A percentile compares a stretch with the other conserved stretches of the same genome.
Evolutionary conservation across 768 basidiomycete species (phyloP).

Genomic region (Agaricus sinodeliciosus): DNA sequence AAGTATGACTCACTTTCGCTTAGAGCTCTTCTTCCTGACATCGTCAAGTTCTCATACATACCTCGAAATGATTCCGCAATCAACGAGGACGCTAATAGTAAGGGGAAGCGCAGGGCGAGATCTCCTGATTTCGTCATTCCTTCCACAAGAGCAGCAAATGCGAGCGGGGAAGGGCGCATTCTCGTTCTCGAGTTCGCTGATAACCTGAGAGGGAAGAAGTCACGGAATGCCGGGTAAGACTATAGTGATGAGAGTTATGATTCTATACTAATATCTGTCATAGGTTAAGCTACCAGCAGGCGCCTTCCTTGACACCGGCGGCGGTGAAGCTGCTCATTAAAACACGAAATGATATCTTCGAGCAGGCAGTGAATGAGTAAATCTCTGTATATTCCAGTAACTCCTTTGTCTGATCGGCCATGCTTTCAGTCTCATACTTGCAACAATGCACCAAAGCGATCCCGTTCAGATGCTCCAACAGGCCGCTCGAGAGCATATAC

Average conservation of each 20-base stretch:
- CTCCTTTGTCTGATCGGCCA: not conserved
- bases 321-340: conserved; percentile 67
- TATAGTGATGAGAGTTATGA: not conserved
- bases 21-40: conserved; percentile 76
- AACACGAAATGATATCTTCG: conserved; percentile 60
- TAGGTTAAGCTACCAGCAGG: conserved; percentile 19
- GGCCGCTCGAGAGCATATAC: conserved; percentile 66
- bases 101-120: not conserved
- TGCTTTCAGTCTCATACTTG: conserved; percentile 46
- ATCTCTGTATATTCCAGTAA: conserved; percentile 8
- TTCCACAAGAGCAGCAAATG: conserved; percentile 33
- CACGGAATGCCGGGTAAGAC: conserved; percentile 22
- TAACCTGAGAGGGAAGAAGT: conserved; percentile 27
- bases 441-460: conserved; percentile 48
- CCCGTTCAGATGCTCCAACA: conserved; percentile 56
- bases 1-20: not conserved
- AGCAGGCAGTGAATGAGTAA: conserved; percentile 64
- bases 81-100: conserved; percentile 22
- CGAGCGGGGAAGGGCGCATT: conserved; percentile 28
- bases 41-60: conserved; percentile 80
- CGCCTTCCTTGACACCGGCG: conserved; percentile 42
- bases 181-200: conserved; percentile 40
- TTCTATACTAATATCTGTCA: not conserved
- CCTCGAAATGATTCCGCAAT: conserved; percentile 55
- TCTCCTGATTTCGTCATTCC: conserved; percentile 34